These are phyloP conservation scores for Phaffia rhodozyma DNA, from an alignment of 1,284 basidiomycete species.

Conservation along the genomic window DNA sequence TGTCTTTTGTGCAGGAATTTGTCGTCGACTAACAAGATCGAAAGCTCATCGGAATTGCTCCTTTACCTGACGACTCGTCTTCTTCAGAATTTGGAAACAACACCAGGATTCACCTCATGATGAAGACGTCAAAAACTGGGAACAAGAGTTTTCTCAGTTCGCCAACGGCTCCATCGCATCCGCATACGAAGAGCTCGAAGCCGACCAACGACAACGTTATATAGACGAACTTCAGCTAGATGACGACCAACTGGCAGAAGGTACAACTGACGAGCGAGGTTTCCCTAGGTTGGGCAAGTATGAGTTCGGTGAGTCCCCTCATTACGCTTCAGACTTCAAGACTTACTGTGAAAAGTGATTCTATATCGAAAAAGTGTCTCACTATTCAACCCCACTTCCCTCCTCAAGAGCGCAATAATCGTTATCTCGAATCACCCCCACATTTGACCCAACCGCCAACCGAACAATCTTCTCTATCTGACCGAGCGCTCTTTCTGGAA, in stretches of 20 bases:
- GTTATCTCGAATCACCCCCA: conserved; percentile 46
- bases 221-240: conserved; percentile 33
- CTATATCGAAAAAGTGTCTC: background rate
- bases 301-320: conserved; percentile 50
- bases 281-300: conserved; percentile 58
- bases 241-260: conserved; percentile 25
- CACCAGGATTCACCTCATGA: conserved; percentile 34
- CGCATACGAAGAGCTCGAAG: conserved; percentile 19
- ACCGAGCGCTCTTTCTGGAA: conserved; percentile 40
- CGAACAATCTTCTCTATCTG: conserved; percentile 28
- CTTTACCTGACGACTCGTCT: conserved; percentile 1
- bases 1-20: background rate
- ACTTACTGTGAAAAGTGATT: too few species aligned
- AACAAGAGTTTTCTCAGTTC: conserved; percentile 71
- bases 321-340: conserved; percentile 21
- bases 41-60: conserved; percentile 6
- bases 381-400: background rate
- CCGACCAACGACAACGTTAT: conserved; percentile 47
- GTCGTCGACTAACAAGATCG: background rate
- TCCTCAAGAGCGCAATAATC: conserved; percentile 50
- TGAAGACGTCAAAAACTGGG: conserved; percentile 44
- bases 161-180: conserved; percentile 48
- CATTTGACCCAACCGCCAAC: conserved; percentile 46
- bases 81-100: conserved; percentile 35
- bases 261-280: conserved; percentile 54